These are phyloP conservation scores for Trichoderma asperelloides DNA, from an alignment of 495 filamentous ascomycete species.

Conservation along the genomic window DNA sequence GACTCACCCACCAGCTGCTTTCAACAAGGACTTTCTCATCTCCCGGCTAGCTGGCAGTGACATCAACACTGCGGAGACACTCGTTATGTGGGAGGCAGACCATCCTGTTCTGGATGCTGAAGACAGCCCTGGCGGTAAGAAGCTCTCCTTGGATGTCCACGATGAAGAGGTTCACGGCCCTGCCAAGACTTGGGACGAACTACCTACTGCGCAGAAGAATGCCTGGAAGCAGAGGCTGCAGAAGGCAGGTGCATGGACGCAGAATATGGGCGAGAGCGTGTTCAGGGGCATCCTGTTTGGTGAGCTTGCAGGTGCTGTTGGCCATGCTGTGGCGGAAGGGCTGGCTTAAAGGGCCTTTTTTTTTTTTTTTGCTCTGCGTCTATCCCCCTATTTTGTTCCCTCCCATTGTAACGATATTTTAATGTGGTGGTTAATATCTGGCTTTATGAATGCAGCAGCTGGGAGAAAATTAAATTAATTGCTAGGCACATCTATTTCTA, in stretches of 20 bases:
- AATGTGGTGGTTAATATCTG: not conserved
- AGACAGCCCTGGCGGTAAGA: not conserved
- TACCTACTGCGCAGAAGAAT: conserved; percentile 47
- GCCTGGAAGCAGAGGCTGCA: conserved; percentile 61
- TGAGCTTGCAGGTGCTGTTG: conserved; percentile 51
- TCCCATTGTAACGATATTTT: not conserved
- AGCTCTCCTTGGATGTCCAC: conserved; percentile 25
- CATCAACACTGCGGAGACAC: conserved; percentile 16
- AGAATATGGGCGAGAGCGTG: conserved; percentile 61
- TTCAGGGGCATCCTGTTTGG: conserved; percentile 69
- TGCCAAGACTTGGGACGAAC: conserved; percentile 56
- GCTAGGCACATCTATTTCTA: not conserved
- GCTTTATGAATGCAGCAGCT: not conserved
- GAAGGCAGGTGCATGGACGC: conserved; percentile 64
- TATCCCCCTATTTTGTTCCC: too few species aligned
- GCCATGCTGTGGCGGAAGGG: conserved; percentile 33
- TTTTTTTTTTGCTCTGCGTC: conserved; percentile 1
- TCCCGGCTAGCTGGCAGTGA: conserved; percentile 13
- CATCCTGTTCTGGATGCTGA: not conserved
- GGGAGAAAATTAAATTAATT: not conserved
- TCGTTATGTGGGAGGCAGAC: conserved; percentile 19
- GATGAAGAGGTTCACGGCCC: conserved; percentile 34
- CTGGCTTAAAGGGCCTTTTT: not conserved
- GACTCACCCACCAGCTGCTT: not conserved
- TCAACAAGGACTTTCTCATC: conserved; percentile 16